Evolutionary conservation across 2,329 filamentous ascomycete genomes (phyloP).

Genomic region (Ramichloridium luteum): DNA sequence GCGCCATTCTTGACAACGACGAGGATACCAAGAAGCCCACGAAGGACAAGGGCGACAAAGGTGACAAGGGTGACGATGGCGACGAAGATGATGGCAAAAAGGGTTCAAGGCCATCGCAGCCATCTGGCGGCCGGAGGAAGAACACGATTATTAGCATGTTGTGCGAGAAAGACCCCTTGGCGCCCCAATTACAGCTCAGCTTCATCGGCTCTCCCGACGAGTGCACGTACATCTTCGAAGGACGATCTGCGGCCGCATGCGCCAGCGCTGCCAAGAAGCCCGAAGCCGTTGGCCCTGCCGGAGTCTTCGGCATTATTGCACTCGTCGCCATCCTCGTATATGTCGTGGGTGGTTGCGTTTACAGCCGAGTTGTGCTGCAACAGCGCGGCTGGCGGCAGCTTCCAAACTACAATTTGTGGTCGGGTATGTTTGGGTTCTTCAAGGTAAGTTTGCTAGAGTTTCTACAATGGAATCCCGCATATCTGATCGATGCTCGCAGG

Average conservation of each 20-base stretch:
- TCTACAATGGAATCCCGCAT: not conserved
- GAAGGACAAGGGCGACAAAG: slow-evolving; percentile 26
- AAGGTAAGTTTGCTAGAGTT: slow-evolving; percentile 42
- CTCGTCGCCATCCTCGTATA: slow-evolving; percentile 72
- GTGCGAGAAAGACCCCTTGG: slow-evolving; percentile 71
- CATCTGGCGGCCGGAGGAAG: slow-evolving; percentile 54
- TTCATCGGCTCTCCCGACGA: slow-evolving; percentile 77
- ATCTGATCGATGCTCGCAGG: slow-evolving; percentile 21
- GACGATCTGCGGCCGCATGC: slow-evolving; percentile 76
- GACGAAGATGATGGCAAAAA: slow-evolving; percentile 17
- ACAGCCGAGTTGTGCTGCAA: slow-evolving; percentile 88
- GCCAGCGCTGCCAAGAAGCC: slow-evolving; percentile 47
- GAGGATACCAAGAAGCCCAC: slow-evolving; percentile 12
- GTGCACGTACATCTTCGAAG: slow-evolving; percentile 92
- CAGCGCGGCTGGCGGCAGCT: slow-evolving; percentile 90
- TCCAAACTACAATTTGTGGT: slow-evolving; percentile 90
- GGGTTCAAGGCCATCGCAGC: slow-evolving; percentile 18
- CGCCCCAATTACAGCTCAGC: slow-evolving; percentile 56
- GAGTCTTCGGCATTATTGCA: slow-evolving; percentile 78
- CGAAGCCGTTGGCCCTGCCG: slow-evolving; percentile 53
- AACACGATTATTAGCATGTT: slow-evolving; percentile 86
- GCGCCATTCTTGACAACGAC: slow-evolving; percentile 30
- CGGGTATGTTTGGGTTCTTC: slow-evolving; percentile 71
- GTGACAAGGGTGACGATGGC: slow-evolving; percentile 25
- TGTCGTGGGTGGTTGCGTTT: slow-evolving; percentile 82